Conservation (phyloP, 108 stramenopile species). For the Stephanodiscus triporus region DNA sequence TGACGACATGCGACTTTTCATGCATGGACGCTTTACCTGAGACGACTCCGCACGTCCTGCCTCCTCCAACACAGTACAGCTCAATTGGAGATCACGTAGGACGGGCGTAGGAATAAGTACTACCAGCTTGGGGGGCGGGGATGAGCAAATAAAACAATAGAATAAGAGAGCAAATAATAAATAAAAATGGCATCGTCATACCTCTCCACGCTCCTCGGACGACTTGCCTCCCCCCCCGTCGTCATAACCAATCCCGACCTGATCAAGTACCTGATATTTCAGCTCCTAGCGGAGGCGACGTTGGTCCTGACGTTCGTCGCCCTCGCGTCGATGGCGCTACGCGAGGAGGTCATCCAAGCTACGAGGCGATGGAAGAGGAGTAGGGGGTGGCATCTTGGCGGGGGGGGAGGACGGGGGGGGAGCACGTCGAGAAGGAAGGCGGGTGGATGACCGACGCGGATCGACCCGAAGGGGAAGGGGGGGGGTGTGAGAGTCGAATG, state of each 20-base stretch:
- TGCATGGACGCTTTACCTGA: too few species aligned
- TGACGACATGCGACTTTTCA: too few species aligned
- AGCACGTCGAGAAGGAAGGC: too few species aligned
- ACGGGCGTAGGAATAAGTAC: too few species aligned
- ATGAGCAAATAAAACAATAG: too few species aligned
- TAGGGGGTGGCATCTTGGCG: background rate
- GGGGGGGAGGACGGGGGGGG: too few species aligned
- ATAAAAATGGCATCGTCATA: background rate
- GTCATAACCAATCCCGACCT: conserved; percentile 27
- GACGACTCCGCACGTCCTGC: too few species aligned
- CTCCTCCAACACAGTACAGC: too few species aligned
- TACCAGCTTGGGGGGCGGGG: too few species aligned
- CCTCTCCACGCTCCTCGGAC: background rate
- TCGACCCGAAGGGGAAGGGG: background rate
- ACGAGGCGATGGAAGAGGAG: conserved; percentile 3
- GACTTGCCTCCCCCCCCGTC: conserved; percentile 5
- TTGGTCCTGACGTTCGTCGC: conserved; percentile 8
- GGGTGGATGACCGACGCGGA: background rate
- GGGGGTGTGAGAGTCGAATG: background rate
- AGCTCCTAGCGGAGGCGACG: conserved; percentile 10
- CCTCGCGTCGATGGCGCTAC: background rate
- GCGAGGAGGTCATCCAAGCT: background rate
- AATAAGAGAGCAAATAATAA: too few species aligned
- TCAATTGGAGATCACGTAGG: too few species aligned
- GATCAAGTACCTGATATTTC: conserved; percentile 17